Evolutionary conservation across 805 yeast species (phyloP), one percentile per base, ranked within the genome.

Genomic region (Kregervanrija fluxuum): DNA sequence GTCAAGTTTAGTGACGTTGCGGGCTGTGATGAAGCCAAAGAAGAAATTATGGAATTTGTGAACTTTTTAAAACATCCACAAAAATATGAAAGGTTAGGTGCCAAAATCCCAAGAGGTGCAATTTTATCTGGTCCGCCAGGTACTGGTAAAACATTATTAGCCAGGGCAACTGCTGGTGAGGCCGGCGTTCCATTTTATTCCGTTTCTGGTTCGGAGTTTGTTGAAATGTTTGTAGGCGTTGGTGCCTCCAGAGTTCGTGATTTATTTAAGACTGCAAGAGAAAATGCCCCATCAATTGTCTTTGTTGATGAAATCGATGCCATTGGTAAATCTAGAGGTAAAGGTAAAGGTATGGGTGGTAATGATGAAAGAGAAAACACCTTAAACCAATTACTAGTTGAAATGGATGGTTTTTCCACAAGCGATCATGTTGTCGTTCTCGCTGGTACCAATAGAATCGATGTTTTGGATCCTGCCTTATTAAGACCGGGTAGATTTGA

Each of bases 201-300:
- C 16, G 96, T 89, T 6, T 84, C 95, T 1, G 96, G 96, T 55
- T 87, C 96, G 11, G 96, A 89, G 62, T 89, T 89, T 54, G 95
- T 88, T n/a, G 96, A 89, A 64, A 89, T 89, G 96, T 89, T 86
- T 70, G 95, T 86, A 15, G 96, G 96, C 67, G 96, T 89, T 22
- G 96, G 96, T 68, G 96, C 96, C 4, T 82, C 91, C 3, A 76
- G 97, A 64, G 97, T 89, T 36, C 85, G 97, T 63, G 96, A 90
- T 60, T 72, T 89, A 58, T 89, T 89, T 69, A 82, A 84, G 60
- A 85, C 86, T 38, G 97, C 96, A 13, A 75, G 95, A 57, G 85
- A 84, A 50, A 83, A 79, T 71, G 93, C 96, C 0, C 97, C 97
- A 6, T 75, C 95, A 3, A 89, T 89, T 55, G 82, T 89, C 43